A percentile compares a stretch with the other conserved stretches of the same genome.
Conservation (phyloP, 139 green algal species). For the Spirogloea muscicola region DNA sequence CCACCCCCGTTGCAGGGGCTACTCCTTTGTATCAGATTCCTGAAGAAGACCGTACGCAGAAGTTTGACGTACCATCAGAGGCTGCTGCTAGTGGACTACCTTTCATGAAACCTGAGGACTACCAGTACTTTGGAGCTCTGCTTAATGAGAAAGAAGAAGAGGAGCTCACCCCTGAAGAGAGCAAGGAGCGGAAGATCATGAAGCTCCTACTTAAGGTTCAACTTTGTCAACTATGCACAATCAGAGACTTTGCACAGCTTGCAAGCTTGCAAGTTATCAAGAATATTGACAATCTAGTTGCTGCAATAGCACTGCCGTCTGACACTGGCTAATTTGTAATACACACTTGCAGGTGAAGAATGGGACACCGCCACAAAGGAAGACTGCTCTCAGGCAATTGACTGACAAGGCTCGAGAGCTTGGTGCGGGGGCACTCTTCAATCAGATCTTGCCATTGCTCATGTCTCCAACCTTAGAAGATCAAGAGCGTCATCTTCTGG, state of each 20-base stretch:
- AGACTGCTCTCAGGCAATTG: conserved; percentile 89
- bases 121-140: conserved; percentile 92
- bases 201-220: conserved; percentile 93
- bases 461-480: conserved; percentile 98
- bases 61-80: conserved; percentile 66
- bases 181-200: conserved; percentile 98
- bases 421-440: conserved; percentile 92
- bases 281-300: no score
- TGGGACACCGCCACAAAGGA: conserved; percentile 93
- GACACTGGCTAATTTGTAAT: no score
- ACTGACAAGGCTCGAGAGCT: conserved; percentile 97
- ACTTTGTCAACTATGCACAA: background rate
- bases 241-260: background rate
- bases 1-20: conserved; percentile 70
- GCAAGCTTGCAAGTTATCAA: no score
- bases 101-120: conserved; percentile 95
- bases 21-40: conserved; percentile 82
- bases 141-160: conserved; percentile 81
- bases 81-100: conserved; percentile 82
- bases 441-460: conserved; percentile 97
- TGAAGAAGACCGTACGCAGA: conserved; percentile 72
- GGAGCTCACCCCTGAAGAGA: conserved; percentile 84
- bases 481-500: conserved; percentile 94
- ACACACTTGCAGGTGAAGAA: conserved; percentile 99
- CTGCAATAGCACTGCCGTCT: no score